phyloP scores from a whole-genome alignment of 805 yeast genomes.

The Wickerhamomyces rabaulensis region DNA sequence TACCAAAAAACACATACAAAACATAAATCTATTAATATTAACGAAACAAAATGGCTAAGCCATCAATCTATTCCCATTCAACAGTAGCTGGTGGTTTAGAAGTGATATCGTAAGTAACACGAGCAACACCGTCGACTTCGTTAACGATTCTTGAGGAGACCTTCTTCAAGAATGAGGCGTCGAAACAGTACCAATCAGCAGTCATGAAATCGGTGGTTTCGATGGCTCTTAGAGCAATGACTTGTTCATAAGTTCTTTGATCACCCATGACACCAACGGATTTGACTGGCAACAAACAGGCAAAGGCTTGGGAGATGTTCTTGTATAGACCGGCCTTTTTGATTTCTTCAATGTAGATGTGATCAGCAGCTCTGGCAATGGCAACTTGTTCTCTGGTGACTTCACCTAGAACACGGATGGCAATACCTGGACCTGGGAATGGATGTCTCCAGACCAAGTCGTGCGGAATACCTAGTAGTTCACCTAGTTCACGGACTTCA shows the following conservation, averaged over 20 bases:
- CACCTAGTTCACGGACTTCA: slow-evolving; percentile 96
- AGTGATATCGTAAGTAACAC: slow-evolving; percentile 97
- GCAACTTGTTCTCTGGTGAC: slow-evolving; percentile 90
- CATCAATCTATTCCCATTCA: slow-evolving; percentile 83
- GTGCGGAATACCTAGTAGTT: slow-evolving; percentile 89
- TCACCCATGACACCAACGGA: slow-evolving; percentile 99
- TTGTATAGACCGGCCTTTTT: slow-evolving; percentile 87
- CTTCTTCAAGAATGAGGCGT: slow-evolving; percentile 83
- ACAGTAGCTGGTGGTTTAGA: slow-evolving; percentile 99
- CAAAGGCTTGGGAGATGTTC: slow-evolving; percentile 95
- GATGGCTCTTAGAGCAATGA: slow-evolving; percentile 96
- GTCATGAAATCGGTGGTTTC: slow-evolving; percentile 99
- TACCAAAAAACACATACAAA: slow-evolving; percentile 2
- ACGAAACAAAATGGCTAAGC: background rate
- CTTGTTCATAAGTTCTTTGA: slow-evolving; percentile 98
- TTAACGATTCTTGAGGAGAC: slow-evolving; percentile 96
- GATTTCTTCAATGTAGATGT: slow-evolving; percentile 94
- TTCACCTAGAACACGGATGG: slow-evolving; percentile 96
- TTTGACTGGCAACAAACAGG: slow-evolving; percentile 93
- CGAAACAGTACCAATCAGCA: slow-evolving; percentile 97
- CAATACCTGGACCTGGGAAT: slow-evolving; percentile 99
- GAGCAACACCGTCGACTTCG: slow-evolving; percentile 98
- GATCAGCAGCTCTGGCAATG: slow-evolving; percentile 96
- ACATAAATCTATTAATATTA: background rate
- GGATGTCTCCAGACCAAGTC: slow-evolving; percentile 99